Conservation (phyloP, 768 basidiomycete genomes). For the Lactarius psammicola region DNA sequence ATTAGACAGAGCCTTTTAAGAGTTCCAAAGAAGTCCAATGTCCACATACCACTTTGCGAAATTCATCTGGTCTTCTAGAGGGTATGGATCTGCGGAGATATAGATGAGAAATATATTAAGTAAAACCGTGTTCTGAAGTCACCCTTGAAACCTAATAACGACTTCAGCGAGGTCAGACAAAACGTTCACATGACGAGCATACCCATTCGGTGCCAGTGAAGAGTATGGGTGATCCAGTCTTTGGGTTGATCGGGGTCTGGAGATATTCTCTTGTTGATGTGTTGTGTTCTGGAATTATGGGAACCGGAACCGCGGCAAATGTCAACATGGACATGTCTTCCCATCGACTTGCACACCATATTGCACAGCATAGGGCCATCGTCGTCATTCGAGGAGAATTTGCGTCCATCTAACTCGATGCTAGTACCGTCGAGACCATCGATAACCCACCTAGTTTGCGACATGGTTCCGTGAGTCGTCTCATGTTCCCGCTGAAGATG, state of each 20-base stretch:
- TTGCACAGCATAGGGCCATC: conserved; percentile 64
- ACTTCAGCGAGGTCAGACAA: neutral
- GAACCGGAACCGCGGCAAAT: conserved; percentile 45
- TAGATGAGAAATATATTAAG: neutral
- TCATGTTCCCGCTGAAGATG: conserved; percentile 61
- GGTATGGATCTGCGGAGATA: conserved; percentile 50
- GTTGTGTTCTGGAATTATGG: conserved; percentile 49
- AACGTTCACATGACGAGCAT: conserved; percentile 38
- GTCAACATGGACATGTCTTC: conserved; percentile 56
- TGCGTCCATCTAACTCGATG: conserved; percentile 53
- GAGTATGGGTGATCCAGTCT: conserved; percentile 51
- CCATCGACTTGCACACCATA: conserved; percentile 51
- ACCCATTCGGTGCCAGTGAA: conserved; percentile 48
- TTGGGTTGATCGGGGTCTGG: conserved; percentile 50
- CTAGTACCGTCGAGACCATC: conserved; percentile 51
- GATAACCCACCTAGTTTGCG: conserved; percentile 52
- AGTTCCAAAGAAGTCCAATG: conserved; percentile 45
- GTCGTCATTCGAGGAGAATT: conserved; percentile 51
- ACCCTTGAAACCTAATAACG: conserved; percentile 52
- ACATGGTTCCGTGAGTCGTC: conserved; percentile 63
- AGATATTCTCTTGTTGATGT: conserved; percentile 42
- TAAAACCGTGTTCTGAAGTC: neutral
- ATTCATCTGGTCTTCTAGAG: conserved; percentile 50
- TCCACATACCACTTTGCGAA: conserved; percentile 34
- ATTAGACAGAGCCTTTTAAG: neutral